Conservation (phyloP, 192 early-diverging fungal species). For the Fimicolochytrium jonesii region DNA sequence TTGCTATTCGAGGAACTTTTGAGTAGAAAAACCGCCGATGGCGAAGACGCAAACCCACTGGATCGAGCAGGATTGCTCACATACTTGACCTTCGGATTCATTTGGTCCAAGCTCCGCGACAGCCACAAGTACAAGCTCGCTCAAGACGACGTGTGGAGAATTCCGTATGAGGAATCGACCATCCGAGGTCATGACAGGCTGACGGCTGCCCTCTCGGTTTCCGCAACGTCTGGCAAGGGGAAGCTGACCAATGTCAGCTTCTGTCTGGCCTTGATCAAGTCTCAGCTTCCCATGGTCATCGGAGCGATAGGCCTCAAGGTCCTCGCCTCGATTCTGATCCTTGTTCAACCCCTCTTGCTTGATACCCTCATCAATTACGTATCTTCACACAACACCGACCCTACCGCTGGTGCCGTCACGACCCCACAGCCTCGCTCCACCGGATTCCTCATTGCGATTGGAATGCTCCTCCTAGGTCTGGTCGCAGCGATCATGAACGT, state of each 20-base stretch:
- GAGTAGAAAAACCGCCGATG: not conserved
- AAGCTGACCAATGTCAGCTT: not conserved
- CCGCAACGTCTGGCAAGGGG: too few species aligned
- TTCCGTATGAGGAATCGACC: not conserved
- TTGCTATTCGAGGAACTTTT: not conserved
- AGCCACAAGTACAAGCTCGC: not conserved
- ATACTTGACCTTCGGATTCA: not conserved
- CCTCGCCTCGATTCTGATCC: not conserved
- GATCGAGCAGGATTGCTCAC: not conserved
- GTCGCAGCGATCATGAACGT: not conserved
- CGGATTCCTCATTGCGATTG: slow-evolving; percentile 18
- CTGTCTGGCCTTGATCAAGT: not conserved
- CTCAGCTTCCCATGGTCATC: not conserved
- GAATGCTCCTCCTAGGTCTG: slow-evolving; percentile 3
- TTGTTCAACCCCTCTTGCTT: slow-evolving; percentile 6
- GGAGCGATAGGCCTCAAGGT: not conserved
- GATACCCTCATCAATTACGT: not conserved
- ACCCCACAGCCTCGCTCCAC: not conserved
- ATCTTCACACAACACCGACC: not conserved
- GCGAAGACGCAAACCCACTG: not conserved
- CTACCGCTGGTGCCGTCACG: not conserved
- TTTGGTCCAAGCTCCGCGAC: not conserved
- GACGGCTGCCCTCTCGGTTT: not conserved
- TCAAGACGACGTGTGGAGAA: not conserved
- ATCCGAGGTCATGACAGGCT: not conserved